Base-by-base conservation (phyloP, 2,329 filamentous ascomycete genomes). In the Alternaria postmessia region DNA sequence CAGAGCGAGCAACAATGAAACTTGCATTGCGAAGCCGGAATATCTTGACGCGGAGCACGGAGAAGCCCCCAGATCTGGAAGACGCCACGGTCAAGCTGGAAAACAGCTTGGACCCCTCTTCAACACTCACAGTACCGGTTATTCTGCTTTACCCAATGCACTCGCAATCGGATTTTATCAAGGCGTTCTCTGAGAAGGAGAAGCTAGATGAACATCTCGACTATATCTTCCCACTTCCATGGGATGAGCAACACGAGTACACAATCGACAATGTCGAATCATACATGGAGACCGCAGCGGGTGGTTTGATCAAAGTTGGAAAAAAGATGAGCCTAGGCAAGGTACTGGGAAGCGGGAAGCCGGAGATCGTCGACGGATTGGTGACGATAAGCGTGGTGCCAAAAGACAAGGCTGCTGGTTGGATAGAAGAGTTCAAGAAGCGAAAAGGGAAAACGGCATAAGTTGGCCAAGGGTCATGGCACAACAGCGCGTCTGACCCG, bases 81-180 rank as follows among this genome's bases (percentile, higher is more conserved):
- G 94, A 97, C 77, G 92, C 93, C 1, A 81, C 78, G 7, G 83
- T 97, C 46, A 80, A 83, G 55, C 86, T 98, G 6, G 84, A 89
- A 2, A 89, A 96, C 71, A 86, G 91, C 18, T 82, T 91, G 26
- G 91, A 95, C 65, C 87, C 92, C 5, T 84, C 85, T 24, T 93
- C 90, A 66, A 83, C 85, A 0, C 84, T 99, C 1, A 84, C 83
- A 3, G 92, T 97, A 72, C 95, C 95, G 0, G 85, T 90, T 0
- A 84, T 98, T 62, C 81, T 99, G 56, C 83, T 99, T 57, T 99
- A 99, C 77, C 94, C 95, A 5, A 82, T 90, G 65, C 85, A 92
- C 62, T 84, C 90, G 47, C 89, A 98, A 82, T 91, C 88, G 1
- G 95, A 99, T 78, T 95, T 99, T 71, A 86, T 99, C 79, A 97